Percentiles rank a stretch among this genome's conserved stretches.
phyloP scores from a whole-genome alignment of 139 green algal genomes.

The Chlorella sp. region DNA sequence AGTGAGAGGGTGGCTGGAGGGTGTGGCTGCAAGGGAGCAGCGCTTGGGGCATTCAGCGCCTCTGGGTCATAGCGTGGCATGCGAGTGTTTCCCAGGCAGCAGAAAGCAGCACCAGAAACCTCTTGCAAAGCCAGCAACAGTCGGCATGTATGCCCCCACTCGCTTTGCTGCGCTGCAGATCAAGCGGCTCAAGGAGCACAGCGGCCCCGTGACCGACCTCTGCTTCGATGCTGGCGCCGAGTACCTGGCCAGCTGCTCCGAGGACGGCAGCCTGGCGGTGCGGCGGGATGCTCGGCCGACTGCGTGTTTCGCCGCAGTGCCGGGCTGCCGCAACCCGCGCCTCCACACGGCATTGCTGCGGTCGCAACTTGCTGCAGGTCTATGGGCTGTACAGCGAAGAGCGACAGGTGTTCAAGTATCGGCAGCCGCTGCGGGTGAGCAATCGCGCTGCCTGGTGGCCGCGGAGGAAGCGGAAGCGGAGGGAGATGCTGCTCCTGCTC shows the following conservation, averaged over 20 bases:
- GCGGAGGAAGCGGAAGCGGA: no score
- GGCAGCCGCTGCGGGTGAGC: conserved; percentile 56
- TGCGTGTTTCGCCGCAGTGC: no score
- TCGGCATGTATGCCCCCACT: not conserved
- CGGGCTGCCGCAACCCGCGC: no score
- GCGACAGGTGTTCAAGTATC: conserved; percentile 53
- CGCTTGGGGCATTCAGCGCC: not conserved
- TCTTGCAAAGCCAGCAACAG: not conserved
- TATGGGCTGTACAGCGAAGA: conserved; percentile 74
- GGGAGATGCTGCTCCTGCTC: no score
- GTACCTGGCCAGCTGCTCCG: conserved; percentile 77
- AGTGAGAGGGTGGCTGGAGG: not conserved
- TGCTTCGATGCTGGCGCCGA: conserved; percentile 82
- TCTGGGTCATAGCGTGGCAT: not conserved
- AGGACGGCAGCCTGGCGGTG: conserved; percentile 81
- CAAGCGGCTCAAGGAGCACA: conserved; percentile 60
- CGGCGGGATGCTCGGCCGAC: not conserved
- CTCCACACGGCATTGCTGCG: no score
- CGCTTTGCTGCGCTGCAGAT: conserved; percentile 42
- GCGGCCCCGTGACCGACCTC: conserved; percentile 69
- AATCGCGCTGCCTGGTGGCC: no score
- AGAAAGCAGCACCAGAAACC: not conserved
- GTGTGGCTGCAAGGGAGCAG: not conserved
- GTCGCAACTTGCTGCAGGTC: no score
- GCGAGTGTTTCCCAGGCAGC: not conserved